These are phyloP conservation scores for Salvia rosmarinus DNA, from an alignment of 257 asterid species.

Conservation along the genomic window DNA sequence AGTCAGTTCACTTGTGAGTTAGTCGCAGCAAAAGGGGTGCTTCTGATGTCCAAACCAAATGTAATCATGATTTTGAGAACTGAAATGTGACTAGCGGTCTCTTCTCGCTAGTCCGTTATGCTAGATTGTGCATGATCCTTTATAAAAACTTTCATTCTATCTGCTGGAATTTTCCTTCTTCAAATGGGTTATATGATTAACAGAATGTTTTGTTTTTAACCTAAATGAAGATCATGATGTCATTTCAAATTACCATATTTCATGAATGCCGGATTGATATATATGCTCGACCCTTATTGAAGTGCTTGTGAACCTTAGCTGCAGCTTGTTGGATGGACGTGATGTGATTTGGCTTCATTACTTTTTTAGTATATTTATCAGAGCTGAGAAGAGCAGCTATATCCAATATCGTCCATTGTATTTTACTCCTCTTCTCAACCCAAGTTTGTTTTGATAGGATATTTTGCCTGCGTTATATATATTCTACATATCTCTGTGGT, in stretches of 20 bases:
- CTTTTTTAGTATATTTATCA: constrained; percentile 13
- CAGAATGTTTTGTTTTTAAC: background rate
- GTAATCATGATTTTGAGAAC: constrained; percentile 18
- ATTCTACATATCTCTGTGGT: constrained; percentile 13
- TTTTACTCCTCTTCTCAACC: constrained; percentile 26
- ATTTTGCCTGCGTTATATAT: background rate
- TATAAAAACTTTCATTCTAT: constrained; percentile 1
- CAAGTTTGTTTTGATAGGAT: constrained; percentile 30
- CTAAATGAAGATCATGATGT: constrained; percentile 9
- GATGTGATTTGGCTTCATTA: background rate
- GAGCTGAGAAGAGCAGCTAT: constrained; percentile 16
- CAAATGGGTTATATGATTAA: background rate
- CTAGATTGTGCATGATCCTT: background rate
- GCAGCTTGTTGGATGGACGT: constrained; percentile 16
- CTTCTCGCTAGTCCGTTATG: background rate
- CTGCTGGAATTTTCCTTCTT: background rate
- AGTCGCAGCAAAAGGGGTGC: background rate
- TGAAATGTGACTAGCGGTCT: background rate
- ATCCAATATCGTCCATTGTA: background rate
- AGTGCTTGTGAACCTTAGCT: constrained; percentile 9
- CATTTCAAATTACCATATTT: background rate
- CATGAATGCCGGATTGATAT: background rate
- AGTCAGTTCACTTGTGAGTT: background rate
- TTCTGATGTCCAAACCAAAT: constrained; percentile 16
- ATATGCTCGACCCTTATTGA: background rate